Evolutionary conservation across 352 stramenopile species (phyloP).

Genomic region (Phytopythium vexans): DNA sequence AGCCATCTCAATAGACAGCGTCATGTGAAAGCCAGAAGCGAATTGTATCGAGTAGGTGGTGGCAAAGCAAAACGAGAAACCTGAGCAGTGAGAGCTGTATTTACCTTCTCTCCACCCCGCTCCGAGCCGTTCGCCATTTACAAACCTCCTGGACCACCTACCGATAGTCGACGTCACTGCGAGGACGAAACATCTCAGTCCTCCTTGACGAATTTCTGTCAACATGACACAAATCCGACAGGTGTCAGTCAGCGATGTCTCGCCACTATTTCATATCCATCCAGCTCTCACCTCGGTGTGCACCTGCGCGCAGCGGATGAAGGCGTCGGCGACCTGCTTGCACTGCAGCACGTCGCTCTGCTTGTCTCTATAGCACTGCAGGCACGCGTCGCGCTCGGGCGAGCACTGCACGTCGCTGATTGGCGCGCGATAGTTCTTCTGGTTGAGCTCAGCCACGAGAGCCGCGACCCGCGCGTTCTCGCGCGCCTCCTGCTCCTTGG

Average conservation of each 20-base stretch:
- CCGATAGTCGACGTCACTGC: too few species aligned
- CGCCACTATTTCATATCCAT: background rate
- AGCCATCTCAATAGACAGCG: too few species aligned
- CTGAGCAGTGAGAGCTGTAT: too few species aligned
- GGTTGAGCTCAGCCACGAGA: conserved; percentile 74
- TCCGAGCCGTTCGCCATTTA: too few species aligned
- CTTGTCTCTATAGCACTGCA: conserved; percentile 87
- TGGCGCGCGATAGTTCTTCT: conserved; percentile 82
- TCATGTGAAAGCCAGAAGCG: too few species aligned
- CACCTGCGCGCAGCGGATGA: conserved; percentile 74
- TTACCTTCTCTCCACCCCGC: too few species aligned
- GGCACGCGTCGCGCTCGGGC: conserved; percentile 66
- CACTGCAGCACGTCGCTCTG: conserved; percentile 76
- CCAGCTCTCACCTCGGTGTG: conserved; percentile 59
- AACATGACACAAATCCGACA: background rate
- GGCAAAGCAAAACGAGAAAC: too few species aligned
- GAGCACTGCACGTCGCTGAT: conserved; percentile 82
- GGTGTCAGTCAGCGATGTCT: background rate
- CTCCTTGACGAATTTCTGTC: conserved; percentile 68
- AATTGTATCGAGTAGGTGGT: too few species aligned
- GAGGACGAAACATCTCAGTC: conserved; percentile 19
- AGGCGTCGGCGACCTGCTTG: conserved; percentile 85
- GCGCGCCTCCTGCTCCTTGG: conserved; percentile 66
- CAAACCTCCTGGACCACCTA: too few species aligned
- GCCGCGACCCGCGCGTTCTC: conserved; percentile 69